Conservation (phyloP, 2,329 filamentous ascomycete species). For the Botrytis cinerea region DNA sequence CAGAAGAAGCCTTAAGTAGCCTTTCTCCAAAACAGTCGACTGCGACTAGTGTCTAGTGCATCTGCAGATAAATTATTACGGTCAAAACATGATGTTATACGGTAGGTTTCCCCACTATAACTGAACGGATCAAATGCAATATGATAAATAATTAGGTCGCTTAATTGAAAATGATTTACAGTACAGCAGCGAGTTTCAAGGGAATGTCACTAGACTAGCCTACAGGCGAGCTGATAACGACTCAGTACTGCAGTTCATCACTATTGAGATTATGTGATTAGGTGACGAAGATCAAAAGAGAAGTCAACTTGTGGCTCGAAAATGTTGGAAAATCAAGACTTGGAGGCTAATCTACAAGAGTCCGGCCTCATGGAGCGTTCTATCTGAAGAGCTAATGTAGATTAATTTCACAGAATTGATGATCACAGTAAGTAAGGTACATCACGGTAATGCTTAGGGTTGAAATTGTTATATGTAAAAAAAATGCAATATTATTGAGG, state of each 20-base stretch:
- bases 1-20: not conserved
- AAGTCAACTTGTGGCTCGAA: not conserved
- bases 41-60: not conserved
- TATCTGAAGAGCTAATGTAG: not conserved
- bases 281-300: not conserved
- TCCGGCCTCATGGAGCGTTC: not conserved
- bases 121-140: not conserved
- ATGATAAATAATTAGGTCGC: not conserved
- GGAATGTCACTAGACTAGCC: not conserved
- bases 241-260: not conserved
- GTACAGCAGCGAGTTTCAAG: not conserved
- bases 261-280: not conserved
- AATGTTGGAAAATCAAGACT: not conserved
- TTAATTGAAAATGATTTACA: not conserved
- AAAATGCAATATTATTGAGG: not conserved
- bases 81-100: not conserved
- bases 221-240: not conserved
- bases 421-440: accelerated
- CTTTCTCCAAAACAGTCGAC: not conserved
- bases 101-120: not conserved
- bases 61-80: not conserved
- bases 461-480: not conserved
- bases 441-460: not conserved
- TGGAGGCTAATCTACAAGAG: not conserved
- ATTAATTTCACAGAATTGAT: not conserved